A percentile compares a stretch with the other conserved stretches of the same genome.
phyloP scores from a whole-genome alignment of 2,329 filamentous ascomycete genomes.

The Pseudopithomyces chartarum region DNA sequence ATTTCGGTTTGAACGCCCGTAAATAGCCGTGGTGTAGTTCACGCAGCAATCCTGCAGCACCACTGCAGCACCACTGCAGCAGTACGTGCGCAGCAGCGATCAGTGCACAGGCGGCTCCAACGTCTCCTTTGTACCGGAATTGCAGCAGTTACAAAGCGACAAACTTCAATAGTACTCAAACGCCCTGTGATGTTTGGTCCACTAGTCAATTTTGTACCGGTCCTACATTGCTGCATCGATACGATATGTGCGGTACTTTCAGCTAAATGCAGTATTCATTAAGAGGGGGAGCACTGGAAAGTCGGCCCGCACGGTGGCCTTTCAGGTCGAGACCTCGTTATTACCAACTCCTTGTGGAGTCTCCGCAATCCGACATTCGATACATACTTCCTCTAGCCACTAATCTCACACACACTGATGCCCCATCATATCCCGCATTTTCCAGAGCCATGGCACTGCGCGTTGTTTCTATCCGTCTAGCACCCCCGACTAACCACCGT shows the following conservation, averaged over 20 bases:
- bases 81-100: neutral
- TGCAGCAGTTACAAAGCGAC: neutral
- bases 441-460: no score
- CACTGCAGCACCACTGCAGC: neutral
- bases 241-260: no score
- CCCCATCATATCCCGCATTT: no score
- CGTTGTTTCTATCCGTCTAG: no score
- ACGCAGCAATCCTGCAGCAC: neutral
- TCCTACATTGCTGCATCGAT: no score
- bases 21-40: slow-evolving; percentile 4
- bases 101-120: slow-evolving; percentile 3
- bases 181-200: neutral
- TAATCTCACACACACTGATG: no score
- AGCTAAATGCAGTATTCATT: no score
- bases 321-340: no score
- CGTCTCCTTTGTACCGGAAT: slow-evolving; percentile 4
- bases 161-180: neutral
- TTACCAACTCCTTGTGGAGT: no score
- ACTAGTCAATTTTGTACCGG: no score
- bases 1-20: neutral
- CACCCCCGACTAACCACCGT: neutral
- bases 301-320: neutral
- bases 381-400: no score
- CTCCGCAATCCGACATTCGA: no score
- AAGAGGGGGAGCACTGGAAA: neutral